Evolutionary conservation across 139 green algal genomes (phyloP).

Genomic region (Mesostigma viride): DNA sequence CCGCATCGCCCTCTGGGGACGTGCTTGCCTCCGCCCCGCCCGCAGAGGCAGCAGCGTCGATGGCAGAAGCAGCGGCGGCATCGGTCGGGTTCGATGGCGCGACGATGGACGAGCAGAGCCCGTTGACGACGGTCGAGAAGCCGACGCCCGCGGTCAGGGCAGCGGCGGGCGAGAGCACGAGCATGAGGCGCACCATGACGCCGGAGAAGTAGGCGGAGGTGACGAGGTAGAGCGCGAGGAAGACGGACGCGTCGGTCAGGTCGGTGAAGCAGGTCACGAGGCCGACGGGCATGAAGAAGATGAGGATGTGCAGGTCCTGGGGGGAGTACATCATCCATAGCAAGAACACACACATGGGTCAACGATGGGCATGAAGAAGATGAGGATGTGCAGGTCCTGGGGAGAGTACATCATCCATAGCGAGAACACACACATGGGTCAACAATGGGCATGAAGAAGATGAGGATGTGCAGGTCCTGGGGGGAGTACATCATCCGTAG

Average conservation of each 20-base stretch:
- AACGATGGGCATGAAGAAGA: too few species aligned
- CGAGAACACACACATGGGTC: too few species aligned
- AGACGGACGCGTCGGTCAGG: slow-evolving; percentile 64
- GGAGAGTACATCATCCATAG: too few species aligned
- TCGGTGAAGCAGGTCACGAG: slow-evolving; percentile 53
- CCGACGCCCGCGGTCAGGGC: slow-evolving; percentile 81
- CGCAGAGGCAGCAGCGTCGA: background rate
- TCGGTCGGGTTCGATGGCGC: too few species aligned
- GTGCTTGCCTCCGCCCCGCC: too few species aligned
- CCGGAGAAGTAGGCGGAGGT: slow-evolving; percentile 83
- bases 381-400: too few species aligned
- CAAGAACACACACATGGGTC: too few species aligned
- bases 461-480: too few species aligned
- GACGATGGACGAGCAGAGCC: slow-evolving; percentile 22
- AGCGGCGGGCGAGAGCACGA: slow-evolving; percentile 85
- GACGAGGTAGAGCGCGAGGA: slow-evolving; percentile 87
- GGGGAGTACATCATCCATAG: too few species aligned
- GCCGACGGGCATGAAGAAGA: slow-evolving; percentile 28
- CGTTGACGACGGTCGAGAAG: slow-evolving; percentile 32
- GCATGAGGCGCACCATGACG: slow-evolving; percentile 74
- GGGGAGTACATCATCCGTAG: too few species aligned
- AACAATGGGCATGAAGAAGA: too few species aligned
- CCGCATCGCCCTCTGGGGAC: too few species aligned
- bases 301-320: slow-evolving; percentile 41
- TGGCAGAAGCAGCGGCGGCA: background rate